phyloP scores from a whole-genome alignment of 768 basidiomycete species.

The Fomitopsis pulvina region DNA sequence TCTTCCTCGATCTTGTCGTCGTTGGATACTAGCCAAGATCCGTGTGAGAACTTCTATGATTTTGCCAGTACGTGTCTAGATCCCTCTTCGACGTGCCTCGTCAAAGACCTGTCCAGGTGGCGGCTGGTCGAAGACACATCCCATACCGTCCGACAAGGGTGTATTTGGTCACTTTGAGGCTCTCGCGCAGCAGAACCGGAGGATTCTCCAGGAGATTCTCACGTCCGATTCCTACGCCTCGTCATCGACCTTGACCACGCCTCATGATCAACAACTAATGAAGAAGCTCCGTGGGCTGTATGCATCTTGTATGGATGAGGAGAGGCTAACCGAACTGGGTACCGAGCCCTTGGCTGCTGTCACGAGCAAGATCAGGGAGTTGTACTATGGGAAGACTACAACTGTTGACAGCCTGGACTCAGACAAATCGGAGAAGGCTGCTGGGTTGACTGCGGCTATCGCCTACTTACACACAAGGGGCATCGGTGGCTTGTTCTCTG shows the following conservation, averaged over 20 bases:
- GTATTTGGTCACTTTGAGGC: slow-evolving; percentile 66
- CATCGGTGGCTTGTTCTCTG: slow-evolving; percentile 71
- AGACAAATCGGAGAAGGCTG: slow-evolving; percentile 25
- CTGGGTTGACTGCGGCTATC: slow-evolving; percentile 74
- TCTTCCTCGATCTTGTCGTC: slow-evolving; percentile 78
- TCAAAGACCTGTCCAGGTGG: slow-evolving; percentile 45
- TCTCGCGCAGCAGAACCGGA: slow-evolving; percentile 69
- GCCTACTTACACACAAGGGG: slow-evolving; percentile 85
- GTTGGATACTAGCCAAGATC: slow-evolving; percentile 77
- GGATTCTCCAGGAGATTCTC: slow-evolving; percentile 67
- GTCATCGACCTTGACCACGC: slow-evolving; percentile 12
- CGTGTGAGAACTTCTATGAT: slow-evolving; percentile 93
- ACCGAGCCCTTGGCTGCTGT: slow-evolving; percentile 63
- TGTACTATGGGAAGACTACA: slow-evolving; percentile 51
- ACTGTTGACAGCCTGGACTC: slow-evolving; percentile 23
- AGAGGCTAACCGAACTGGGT: slow-evolving; percentile 68
- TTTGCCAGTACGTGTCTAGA: slow-evolving; percentile 68
- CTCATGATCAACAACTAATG: slow-evolving; percentile 49
- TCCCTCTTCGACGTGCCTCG: not conserved
- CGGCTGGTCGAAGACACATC: slow-evolving; percentile 80
- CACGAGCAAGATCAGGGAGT: slow-evolving; percentile 48
- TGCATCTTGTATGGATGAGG: slow-evolving; percentile 75
- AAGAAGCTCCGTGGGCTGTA: slow-evolving; percentile 70
- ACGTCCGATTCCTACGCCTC: slow-evolving; percentile 33
- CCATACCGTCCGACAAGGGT: slow-evolving; percentile 82